Base-by-base conservation (phyloP, 352 stramenopile species). In the Hyaloperonospora brassicae region DNA sequence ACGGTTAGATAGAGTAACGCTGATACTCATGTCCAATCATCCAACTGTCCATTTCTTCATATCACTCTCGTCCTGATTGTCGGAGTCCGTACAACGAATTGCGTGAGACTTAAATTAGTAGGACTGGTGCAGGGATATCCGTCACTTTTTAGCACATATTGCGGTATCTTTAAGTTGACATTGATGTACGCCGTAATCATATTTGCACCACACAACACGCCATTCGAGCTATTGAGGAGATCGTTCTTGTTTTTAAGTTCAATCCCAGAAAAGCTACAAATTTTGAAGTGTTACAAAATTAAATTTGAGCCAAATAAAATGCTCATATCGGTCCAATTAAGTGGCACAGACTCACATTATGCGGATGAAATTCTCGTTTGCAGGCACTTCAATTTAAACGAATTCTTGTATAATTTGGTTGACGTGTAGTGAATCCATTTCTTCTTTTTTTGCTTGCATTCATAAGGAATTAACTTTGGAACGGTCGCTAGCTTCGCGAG, bases 101-200 rank as follows among this genome's bases (percentile, higher is more conserved):
- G 11, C 36, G 36, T 5, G 14, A 42, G 11, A 42, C 1, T n/a
- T 21, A 21, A 4, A 11, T 21, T 42, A 11, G 5, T 11, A 14
- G 36, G 36, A 14, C 4, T 1, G 5, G 4, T 21, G n/a, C 36
- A 42, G 3, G 36, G 36, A 11, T 14, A 42, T 2, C 34, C 38
- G 5, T 53, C 52, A 14, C 52, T 38, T 10, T 36, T 41, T 11
- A 17, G 34, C 7, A 59, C 34, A 17, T 50, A 59, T 35, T 49
- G 35, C 2, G 35, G 43, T 8, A 52, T 52, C 14, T 53, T 45
- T 0, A 53, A 36, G 2, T 30, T 38, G 1, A 25, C 52, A 22
- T 48, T 59, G 17, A 59, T 24, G 21, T 53, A 53, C 0, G 45
- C 47, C 10, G 50, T 59, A 24, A 45, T 59, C 13, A 59, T 47